Percentiles rank a stretch among this genome's conserved stretches.
These are phyloP conservation scores for Aureobasidium melanogenum DNA, from an alignment of 2,329 filamentous ascomycete species.

Conservation along the genomic window DNA sequence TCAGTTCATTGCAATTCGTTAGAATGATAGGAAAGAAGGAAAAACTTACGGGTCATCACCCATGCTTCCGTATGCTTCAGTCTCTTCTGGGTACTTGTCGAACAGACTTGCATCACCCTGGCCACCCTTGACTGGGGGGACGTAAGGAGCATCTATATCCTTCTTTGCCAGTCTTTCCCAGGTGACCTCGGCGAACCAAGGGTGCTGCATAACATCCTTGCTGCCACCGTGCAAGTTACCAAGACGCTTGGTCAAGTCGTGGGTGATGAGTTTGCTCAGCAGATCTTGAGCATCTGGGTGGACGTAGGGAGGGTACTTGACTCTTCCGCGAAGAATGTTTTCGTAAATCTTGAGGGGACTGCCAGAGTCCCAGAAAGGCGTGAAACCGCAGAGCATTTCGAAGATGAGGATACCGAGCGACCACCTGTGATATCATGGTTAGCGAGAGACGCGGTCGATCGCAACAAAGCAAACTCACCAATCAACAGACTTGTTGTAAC, in stretches of 20 bases:
- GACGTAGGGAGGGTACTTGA: conserved; percentile 96
- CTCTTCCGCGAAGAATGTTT: conserved; percentile 90
- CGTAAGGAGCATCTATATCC: conserved; percentile 97
- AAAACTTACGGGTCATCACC: conserved; percentile 77
- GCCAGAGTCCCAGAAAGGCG: conserved; percentile 96
- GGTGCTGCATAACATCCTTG: conserved; percentile 86
- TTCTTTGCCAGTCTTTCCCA: conserved; percentile 93
- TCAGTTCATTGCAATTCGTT: conserved; percentile 15
- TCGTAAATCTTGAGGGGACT: conserved; percentile 99
- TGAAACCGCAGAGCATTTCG: conserved; percentile 98
- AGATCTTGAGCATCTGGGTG: conserved; percentile 90
- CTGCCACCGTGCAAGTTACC: conserved; percentile 89
- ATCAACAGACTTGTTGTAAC: conserved; percentile 98
- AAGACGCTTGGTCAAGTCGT: conserved; percentile 86
- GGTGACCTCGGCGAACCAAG: conserved; percentile 95
- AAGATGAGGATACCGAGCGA: conserved; percentile 96
- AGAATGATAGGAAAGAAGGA: background rate
- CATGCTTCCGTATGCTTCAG: conserved; percentile 73
- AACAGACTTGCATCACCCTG: conserved; percentile 95
- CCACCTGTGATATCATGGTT: conserved; percentile 61
- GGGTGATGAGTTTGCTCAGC: conserved; percentile 84
- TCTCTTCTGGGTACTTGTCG: conserved; percentile 95
- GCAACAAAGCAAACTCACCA: conserved; percentile 56
- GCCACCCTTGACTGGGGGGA: conserved; percentile 87
- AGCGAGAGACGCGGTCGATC: background rate